Evolutionary conservation across 2,329 filamentous ascomycete species (phyloP).

Genomic region (Aspergillus ochraceoroseus): DNA sequence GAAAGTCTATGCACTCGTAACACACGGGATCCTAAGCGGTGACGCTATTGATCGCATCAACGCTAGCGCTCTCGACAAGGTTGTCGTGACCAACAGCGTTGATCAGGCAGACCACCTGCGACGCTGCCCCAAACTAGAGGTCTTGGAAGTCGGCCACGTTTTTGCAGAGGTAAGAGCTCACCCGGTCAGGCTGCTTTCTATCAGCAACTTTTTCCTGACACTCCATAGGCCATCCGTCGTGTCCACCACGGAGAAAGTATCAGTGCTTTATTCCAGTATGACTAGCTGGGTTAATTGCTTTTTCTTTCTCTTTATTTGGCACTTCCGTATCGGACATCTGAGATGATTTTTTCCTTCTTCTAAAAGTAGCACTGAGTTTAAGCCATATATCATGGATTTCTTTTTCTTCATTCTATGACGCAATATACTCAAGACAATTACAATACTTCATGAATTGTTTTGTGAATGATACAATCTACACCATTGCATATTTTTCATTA

Average conservation of each 20-base stretch:
- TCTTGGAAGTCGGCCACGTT: slow-evolving; percentile 79
- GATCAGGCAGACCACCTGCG: slow-evolving; percentile 76
- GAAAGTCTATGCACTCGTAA: slow-evolving; percentile 84
- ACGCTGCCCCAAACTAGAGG: slow-evolving; percentile 80
- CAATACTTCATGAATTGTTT: slow-evolving; percentile 22
- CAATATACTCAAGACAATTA: slow-evolving; percentile 14
- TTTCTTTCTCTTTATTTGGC: slow-evolving; percentile 10
- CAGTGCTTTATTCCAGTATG: slow-evolving; percentile 86
- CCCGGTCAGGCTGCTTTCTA: slow-evolving; percentile 7
- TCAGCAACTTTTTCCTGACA: slow-evolving; percentile 25
- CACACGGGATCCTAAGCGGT: slow-evolving; percentile 90
- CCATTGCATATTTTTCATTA: slow-evolving; percentile 20
- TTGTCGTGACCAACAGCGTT: slow-evolving; percentile 92
- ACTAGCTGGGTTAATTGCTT: slow-evolving; percentile 43
- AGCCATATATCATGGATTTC: slow-evolving; percentile 15
- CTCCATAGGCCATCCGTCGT: slow-evolving; percentile 70
- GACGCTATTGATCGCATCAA: slow-evolving; percentile 94
- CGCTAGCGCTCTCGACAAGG: slow-evolving; percentile 84
- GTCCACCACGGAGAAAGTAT: slow-evolving; percentile 98
- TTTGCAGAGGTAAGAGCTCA: slow-evolving; percentile 68
- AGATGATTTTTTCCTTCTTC: slow-evolving; percentile 16
- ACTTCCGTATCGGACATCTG: slow-evolving; percentile 13
- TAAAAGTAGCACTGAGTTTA: slow-evolving; percentile 21
- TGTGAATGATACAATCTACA: slow-evolving; percentile 24
- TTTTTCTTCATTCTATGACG: slow-evolving; percentile 12